Conservation (phyloP, 2,329 filamentous ascomycete genomes). For the Tolypocladium sp. region DNA sequence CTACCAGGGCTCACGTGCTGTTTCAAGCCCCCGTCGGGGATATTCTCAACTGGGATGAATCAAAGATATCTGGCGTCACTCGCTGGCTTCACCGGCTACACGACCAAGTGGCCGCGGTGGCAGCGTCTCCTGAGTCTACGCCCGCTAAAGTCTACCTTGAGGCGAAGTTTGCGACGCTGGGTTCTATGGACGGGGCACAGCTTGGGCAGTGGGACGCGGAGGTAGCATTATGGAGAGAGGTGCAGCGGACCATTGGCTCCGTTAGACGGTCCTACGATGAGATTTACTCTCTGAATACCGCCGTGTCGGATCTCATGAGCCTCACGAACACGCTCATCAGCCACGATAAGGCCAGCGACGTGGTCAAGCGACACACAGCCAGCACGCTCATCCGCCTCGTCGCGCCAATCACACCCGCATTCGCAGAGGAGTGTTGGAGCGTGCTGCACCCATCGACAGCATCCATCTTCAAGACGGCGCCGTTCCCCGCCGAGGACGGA, state of each 20-base stretch:
- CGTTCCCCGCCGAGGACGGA: constrained; percentile 51
- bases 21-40: constrained; percentile 82
- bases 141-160: constrained; percentile 27
- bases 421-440: constrained; percentile 75
- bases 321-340: constrained; percentile 62
- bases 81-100: constrained; percentile 68
- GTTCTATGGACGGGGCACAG: constrained; percentile 19
- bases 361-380: constrained; percentile 39
- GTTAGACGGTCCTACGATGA: constrained; percentile 61
- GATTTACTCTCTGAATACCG: constrained; percentile 72
- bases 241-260: constrained; percentile 58
- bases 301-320: constrained; percentile 74
- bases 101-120: constrained; percentile 37
- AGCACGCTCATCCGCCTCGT: constrained; percentile 59
- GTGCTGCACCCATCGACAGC: constrained; percentile 32
- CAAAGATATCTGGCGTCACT: constrained; percentile 71
- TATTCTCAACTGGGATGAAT: constrained; percentile 79
- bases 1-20: constrained; percentile 76
- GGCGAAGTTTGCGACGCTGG: constrained; percentile 18
- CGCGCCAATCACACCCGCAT: constrained; percentile 70
- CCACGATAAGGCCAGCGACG: constrained; percentile 25
- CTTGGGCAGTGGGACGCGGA: constrained; percentile 36
- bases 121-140: constrained; percentile 5
- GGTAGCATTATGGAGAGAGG: constrained; percentile 49
- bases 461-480: constrained; percentile 35